A percentile compares a stretch with the other conserved stretches of the same genome.
phyloP scores from a whole-genome alignment of 2,329 filamentous ascomycete genomes.

The Colletotrichum sp. region DNA sequence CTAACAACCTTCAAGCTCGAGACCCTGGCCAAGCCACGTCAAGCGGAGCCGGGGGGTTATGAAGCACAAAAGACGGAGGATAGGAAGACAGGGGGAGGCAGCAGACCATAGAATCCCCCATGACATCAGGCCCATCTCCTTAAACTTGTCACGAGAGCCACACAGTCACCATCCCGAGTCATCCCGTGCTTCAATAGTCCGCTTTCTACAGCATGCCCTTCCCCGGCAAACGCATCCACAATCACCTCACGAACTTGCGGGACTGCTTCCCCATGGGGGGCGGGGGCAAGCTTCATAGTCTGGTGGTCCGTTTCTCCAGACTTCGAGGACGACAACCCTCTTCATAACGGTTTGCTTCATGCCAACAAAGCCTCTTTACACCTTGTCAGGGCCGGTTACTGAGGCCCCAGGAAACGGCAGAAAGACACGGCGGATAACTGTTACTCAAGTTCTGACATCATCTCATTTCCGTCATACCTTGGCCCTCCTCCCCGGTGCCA shows the following conservation, averaged over 20 bases:
- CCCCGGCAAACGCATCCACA: conserved; percentile 7
- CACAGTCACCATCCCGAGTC: not conserved
- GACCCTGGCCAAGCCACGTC: not conserved
- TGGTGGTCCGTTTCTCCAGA: not conserved
- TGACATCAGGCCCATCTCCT: too few relatives aligned
- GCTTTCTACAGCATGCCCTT: not conserved
- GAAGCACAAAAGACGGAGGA: not conserved
- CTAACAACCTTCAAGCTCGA: too few relatives aligned
- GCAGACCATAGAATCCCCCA: rapidly evolving
- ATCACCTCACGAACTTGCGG: conserved; percentile 10
- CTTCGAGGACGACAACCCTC: not conserved
- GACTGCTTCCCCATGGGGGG: conserved; percentile 16
- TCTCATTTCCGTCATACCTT: not conserved
- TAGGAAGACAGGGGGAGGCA: not conserved
- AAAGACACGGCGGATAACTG: not conserved
- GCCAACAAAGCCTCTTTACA: rapidly evolving
- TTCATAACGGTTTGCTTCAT: not conserved
- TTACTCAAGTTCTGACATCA: not conserved
- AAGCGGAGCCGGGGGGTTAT: not conserved
- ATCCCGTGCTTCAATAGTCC: not conserved
- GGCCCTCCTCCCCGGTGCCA: not conserved
- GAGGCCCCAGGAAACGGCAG: rapidly evolving
- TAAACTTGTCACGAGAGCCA: not conserved
- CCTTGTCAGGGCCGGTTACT: rapidly evolving
- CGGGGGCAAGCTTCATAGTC: not conserved